Base-by-base conservation (phyloP, 1,139 yeast genomes). In the Protomyces gravidus region DNA sequence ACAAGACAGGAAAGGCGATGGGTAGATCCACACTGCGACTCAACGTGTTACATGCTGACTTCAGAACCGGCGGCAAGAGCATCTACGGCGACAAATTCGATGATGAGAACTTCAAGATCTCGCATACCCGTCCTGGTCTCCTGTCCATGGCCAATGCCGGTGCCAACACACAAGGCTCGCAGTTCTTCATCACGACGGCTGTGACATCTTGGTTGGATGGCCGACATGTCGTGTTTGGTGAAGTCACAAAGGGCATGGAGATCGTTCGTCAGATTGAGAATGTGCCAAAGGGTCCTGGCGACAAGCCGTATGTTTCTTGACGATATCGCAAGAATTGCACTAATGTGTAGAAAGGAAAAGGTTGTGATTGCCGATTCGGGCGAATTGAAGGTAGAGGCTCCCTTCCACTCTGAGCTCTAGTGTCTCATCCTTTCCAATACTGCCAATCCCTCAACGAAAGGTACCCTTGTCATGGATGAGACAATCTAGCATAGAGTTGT, bases 81-180 rank as follows among this genome's bases (percentile, higher is more conserved):
- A 90, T 90, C 66, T 92, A 90, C 71, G 97, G 97, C 15, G 96
- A 87, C 68, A 89, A 88, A 73, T 92, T 92, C 70, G 94, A 86
- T 69, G 98, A 92, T 71, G 98, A 55, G 36, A 60, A 85, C 73
- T 90, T 92, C 72, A 73, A 78, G 62, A 81, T 79, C 81, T 85
- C 73, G 74, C 97, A 92, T 84, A 81, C 80, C 78, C 62, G 62
- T 65, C 94, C 95, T 59, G 86, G 84, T 71, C 77, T 87, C 65
- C 78, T 88, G 66, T 85, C 94, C n/a, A 88, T 88, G 96, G 96
- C 95, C 61, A 87, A 87, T 70, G 85, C 95, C 4, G 97, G 97
- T 11, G 90, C 95, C 61, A 84, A 86, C 71, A 90, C 98, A 63
- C 92, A 92, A 70, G 97, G 97, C 1, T 89, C 96, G 0, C 97